Base-by-base conservation (phyloP, 805 yeast genomes). In the Candida lessepsii region DNA sequence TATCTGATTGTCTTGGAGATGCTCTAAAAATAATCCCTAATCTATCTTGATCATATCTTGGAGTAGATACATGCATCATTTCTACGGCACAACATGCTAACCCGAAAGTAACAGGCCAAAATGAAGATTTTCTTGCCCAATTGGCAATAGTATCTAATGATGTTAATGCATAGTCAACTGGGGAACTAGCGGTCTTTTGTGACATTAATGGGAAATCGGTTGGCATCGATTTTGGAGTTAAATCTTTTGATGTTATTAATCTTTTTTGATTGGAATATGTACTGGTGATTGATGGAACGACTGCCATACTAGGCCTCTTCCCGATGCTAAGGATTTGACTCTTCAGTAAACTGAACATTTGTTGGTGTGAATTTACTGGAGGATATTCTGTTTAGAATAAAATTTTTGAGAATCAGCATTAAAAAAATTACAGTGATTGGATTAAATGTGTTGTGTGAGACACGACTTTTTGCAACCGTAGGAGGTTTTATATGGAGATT, bases 71-170 rank as follows among this genome's bases (percentile, higher is more conserved):
- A 61, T 86, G 96, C 96, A 86, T 86, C 96, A 86, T 86, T 67
- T 86, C 96, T 29, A 86, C 95, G 46, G 96, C 96, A 71, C 96
- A 86, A 67, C 96, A 86, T 7, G 95, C 95, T 57, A 86, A 71
- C 24, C 96, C 96, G 63, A 86, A 86, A 26, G 96, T 86, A 33
- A 86, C 90, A 7, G 96, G 96, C 96, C 96, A 86, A 63, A 86
- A 86, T 1, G 93, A 84, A 19, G 95, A 87, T 59, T 85, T 88
- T 64, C 95, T 77, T 1, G 91, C 95, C 96, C 96, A 86, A 69
- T 83, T 83, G 49, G 89, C 89, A 47, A 86, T 77, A 47, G 81
- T 81, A 57, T 86, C 96, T 53, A 86, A 67, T 15, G 90, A 78
- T 13, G 95, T 86, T 58, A 86, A 72, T 2, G 88, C 89, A 54